These are phyloP conservation scores for Phaeoacremonium minimum DNA, from an alignment of 2,329 filamentous ascomycete genomes.

Conservation along the genomic window DNA sequence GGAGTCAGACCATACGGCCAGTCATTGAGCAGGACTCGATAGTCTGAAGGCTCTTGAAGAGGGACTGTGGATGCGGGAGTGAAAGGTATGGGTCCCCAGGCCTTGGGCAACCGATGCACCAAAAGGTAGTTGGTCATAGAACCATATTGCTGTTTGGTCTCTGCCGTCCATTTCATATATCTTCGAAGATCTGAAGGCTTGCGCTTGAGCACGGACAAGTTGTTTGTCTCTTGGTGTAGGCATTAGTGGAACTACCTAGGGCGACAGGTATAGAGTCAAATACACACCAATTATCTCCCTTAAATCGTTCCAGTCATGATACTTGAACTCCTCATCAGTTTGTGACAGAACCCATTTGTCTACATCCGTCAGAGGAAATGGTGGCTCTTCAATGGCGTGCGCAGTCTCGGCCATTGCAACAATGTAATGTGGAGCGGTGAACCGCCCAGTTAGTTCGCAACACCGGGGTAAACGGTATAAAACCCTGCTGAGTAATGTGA, in stretches of 20 bases:
- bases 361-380: conserved; percentile 56
- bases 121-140: conserved; percentile 78
- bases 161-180: conserved; percentile 74
- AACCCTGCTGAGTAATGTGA: too few species aligned
- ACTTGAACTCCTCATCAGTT: conserved; percentile 66
- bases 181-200: conserved; percentile 74
- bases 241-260: conserved; percentile 3
- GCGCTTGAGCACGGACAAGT: conserved; percentile 72
- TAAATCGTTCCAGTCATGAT: conserved; percentile 71
- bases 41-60: conserved; percentile 52
- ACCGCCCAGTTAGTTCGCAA: too few species aligned
- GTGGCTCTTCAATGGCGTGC: conserved; percentile 30
- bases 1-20: conserved; percentile 81
- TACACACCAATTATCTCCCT: conserved; percentile 59
- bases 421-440: too few species aligned
- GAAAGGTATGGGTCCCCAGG: conserved; percentile 63
- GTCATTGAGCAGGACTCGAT: conserved; percentile 77
- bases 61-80: conserved; percentile 42
- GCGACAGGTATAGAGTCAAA: background rate
- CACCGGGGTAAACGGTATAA: too few species aligned
- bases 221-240: conserved; percentile 46
- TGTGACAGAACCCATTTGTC: conserved; percentile 56
- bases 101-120: conserved; percentile 59
- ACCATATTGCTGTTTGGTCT: conserved; percentile 69
- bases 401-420: too few species aligned